Evolutionary conservation across 768 basidiomycete species (phyloP).

Genomic region (Rhodocollybia butyracea): DNA sequence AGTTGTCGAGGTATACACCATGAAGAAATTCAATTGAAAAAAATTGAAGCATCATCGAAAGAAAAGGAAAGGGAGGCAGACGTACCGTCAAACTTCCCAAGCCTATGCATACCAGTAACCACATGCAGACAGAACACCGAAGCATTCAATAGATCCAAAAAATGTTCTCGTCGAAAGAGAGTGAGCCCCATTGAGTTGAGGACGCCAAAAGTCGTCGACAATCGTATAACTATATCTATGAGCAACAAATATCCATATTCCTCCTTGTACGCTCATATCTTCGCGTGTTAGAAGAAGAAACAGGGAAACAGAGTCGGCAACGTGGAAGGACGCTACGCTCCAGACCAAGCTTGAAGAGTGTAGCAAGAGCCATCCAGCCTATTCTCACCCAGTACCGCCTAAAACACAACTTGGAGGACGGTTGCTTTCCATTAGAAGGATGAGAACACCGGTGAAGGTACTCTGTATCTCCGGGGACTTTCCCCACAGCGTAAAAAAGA

Average conservation of each 20-base stretch:
- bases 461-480: slow-evolving; percentile 93
- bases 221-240: slow-evolving; percentile 91
- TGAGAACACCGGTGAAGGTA: slow-evolving; percentile 45
- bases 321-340: too few relatives aligned
- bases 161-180: slow-evolving; percentile 58
- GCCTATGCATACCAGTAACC: too few relatives aligned
- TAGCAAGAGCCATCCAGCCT: slow-evolving; percentile 46
- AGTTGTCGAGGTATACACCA: slow-evolving; percentile 64
- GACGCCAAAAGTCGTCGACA: slow-evolving; percentile 43
- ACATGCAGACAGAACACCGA: slow-evolving; percentile 39
- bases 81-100: not conserved
- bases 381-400: slow-evolving; percentile 55
- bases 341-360: too few relatives aligned
- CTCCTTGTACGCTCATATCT: slow-evolving; percentile 63
- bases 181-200: slow-evolving; percentile 93
- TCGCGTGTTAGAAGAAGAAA: slow-evolving; percentile 44
- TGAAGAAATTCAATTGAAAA: slow-evolving; percentile 87
- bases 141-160: slow-evolving; percentile 54
- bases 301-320: slow-evolving; percentile 56
- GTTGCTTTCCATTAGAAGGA: slow-evolving; percentile 63
- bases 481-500: slow-evolving; percentile 76
- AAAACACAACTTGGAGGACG: slow-evolving; percentile 68
- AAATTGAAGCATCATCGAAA: slow-evolving; percentile 51
- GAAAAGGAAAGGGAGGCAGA: slow-evolving; percentile 16
- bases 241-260: slow-evolving; percentile 58